Evolutionary conservation across 805 yeast species (phyloP).

Genomic region (Schwanniomyces vanrijiae): DNA sequence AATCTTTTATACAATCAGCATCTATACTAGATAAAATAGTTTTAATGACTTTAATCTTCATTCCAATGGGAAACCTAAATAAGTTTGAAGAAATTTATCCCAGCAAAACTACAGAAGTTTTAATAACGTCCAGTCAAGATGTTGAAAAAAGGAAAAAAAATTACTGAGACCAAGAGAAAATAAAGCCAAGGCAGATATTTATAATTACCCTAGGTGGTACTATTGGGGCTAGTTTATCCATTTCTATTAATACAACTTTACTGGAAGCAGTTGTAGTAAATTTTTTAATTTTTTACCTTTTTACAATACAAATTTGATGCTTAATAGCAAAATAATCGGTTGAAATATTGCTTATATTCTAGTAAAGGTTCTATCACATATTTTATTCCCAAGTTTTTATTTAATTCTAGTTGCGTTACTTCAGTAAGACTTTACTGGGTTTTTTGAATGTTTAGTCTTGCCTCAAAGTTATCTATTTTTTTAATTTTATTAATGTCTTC

Average conservation of each 20-base stretch:
- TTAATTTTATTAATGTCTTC: slow-evolving; percentile 37
- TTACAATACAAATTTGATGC: slow-evolving; percentile 58
- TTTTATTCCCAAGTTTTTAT: slow-evolving; percentile 60
- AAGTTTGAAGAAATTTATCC: not conserved
- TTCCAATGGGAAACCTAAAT: not conserved
- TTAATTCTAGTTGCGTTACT: slow-evolving; percentile 63
- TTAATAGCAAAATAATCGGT: slow-evolving; percentile 30
- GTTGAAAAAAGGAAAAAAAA: not conserved
- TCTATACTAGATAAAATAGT: not conserved
- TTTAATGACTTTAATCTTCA: too few relatives aligned
- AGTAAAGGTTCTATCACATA: slow-evolving; percentile 61
- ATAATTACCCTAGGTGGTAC: slow-evolving; percentile 70
- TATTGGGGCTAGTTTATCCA: slow-evolving; percentile 67
- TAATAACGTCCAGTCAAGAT: not conserved
- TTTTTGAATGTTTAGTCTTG: slow-evolving; percentile 37
- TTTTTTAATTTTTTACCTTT: slow-evolving; percentile 55
- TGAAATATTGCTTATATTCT: slow-evolving; percentile 61
- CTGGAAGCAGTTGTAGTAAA: slow-evolving; percentile 56
- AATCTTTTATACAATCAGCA: too few relatives aligned
- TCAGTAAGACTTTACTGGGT: slow-evolving; percentile 46
- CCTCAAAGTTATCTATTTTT: slow-evolving; percentile 36
- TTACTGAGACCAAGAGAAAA: slow-evolving; percentile 31
- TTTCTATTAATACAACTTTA: slow-evolving; percentile 44
- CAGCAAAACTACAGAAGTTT: not conserved
- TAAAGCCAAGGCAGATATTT: slow-evolving; percentile 59